Percentiles rank a stretch among this genome's conserved stretches.
phyloP scores from a whole-genome alignment of 2,329 filamentous ascomycete species.

The Aureobasidium mangrovei region DNA sequence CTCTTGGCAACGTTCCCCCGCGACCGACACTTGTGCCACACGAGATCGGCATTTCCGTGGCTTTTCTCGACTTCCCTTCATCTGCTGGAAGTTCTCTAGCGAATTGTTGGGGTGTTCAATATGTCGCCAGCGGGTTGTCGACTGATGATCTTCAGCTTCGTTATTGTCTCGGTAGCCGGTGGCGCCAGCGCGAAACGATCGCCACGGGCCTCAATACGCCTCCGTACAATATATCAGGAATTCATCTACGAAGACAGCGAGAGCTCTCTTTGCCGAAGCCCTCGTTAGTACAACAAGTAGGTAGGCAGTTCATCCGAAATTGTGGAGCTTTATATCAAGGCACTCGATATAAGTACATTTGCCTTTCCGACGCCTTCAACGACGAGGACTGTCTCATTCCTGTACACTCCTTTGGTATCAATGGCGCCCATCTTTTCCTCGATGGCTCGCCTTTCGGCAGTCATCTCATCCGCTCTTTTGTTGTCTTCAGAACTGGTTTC shows the following conservation, averaged over 20 bases:
- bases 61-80: background rate
- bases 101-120: background rate
- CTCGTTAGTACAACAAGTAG: background rate
- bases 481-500: background rate
- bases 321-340: background rate
- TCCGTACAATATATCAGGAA: background rate
- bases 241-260: background rate
- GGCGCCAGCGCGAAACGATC: background rate
- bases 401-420: background rate
- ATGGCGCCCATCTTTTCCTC: constrained; percentile 5
- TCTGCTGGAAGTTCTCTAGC: background rate
- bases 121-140: background rate
- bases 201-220: background rate
- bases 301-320: background rate
- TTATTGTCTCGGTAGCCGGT: background rate
- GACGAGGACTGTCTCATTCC: background rate
- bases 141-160: background rate
- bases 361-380: background rate
- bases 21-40: background rate
- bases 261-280: background rate
- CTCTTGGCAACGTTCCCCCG: constrained; percentile 5
- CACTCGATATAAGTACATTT: constrained; percentile 1
- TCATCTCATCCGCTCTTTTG: background rate
- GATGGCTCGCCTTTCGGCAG: background rate
- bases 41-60: background rate